Base-by-base conservation (phyloP, 1,139 yeast species). In the Diutina catenulata region DNA sequence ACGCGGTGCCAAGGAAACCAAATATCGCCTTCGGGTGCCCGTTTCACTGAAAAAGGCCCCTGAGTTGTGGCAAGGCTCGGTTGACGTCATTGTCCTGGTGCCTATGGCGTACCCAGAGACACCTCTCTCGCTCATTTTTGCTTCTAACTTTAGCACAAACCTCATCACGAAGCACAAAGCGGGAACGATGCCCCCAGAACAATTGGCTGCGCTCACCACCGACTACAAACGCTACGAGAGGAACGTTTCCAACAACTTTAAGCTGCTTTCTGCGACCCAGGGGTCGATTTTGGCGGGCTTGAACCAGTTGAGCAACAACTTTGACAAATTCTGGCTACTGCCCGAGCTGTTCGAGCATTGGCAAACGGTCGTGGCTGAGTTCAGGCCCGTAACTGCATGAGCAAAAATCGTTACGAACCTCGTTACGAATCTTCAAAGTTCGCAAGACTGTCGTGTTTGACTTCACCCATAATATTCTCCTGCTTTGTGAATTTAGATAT, bases 141-240 rank as follows among this genome's bases (percentile, higher is more conserved):
- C 47, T 10, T 32, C 45, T 11, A 47, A 47, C 39, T 47, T 45
- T 40, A 43, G 45, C 26, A 43, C 43, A 23, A 47, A 47, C 29
- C 37, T 45, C 8, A 28, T 45, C 38, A 42, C 42, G n/a, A 43
- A 46, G 9, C 40, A 43, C 32, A 43, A 42, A 16, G 38, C 36
- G 32, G 37, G 13, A 2, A 14, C 37, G n/a, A 37, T 42, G 16
- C 42, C 41, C 33, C 33, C 37, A 2, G 39, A 31, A 13, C 44
- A 43, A 13, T 15, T 14, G n/a, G 28, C 42, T 24, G 32, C 40
- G 38, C 35, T 43, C 25, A 37, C 36, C n/a, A 28, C 40, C 4
- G 43, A 40, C 14, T 40, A 39, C 23, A 45, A 43, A 24, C 42
- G 43, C 5, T 37, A 41, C 16, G 49, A 47, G 38, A 43, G 38